Percentiles rank a stretch among this genome's conserved stretches.
Evolutionary conservation across 179 eudicot genomes (phyloP).

Genomic region (Camellia oleifera): DNA sequence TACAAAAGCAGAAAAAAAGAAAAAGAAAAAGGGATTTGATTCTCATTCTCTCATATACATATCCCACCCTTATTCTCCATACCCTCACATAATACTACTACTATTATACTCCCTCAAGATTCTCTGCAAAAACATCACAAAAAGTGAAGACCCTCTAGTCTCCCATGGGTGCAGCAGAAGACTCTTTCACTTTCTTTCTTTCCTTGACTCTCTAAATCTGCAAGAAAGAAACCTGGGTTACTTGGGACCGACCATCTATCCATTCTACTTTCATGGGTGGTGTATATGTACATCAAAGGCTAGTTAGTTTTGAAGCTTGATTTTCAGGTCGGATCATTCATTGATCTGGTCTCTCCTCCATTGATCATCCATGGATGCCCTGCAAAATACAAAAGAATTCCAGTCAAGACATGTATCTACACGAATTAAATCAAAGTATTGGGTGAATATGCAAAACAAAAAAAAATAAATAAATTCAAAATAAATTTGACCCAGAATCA

Average conservation of each 20-base stretch:
- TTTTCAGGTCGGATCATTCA: constrained; percentile 31
- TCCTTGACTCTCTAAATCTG: not conserved
- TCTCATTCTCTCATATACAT: not conserved
- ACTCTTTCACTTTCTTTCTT: not conserved
- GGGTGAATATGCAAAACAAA: not conserved
- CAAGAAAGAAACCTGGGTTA: not conserved
- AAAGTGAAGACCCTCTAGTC: not conserved
- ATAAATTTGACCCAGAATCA: not conserved
- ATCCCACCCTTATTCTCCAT: not conserved
- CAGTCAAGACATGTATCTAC: not conserved
- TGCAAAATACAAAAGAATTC: constrained; percentile 9
- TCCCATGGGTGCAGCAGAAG: not conserved
- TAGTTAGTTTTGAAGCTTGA: not conserved
- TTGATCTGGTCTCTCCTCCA: constrained; percentile 31
- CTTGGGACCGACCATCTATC: not conserved
- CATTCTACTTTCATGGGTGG: not conserved
- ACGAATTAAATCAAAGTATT: not conserved
- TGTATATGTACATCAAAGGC: not conserved
- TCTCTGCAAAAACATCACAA: not conserved
- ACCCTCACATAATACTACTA: not conserved
- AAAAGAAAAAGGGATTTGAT: constrained; percentile 1
- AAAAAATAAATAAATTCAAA: not conserved
- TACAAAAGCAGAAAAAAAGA: not conserved
- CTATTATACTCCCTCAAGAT: not conserved
- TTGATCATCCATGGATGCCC: constrained; percentile 58